A percentile compares a stretch with the other conserved stretches of the same genome.
These are phyloP conservation scores for Coemansia sp. DNA, from an alignment of 192 early-diverging fungal species.

Conservation along the genomic window DNA sequence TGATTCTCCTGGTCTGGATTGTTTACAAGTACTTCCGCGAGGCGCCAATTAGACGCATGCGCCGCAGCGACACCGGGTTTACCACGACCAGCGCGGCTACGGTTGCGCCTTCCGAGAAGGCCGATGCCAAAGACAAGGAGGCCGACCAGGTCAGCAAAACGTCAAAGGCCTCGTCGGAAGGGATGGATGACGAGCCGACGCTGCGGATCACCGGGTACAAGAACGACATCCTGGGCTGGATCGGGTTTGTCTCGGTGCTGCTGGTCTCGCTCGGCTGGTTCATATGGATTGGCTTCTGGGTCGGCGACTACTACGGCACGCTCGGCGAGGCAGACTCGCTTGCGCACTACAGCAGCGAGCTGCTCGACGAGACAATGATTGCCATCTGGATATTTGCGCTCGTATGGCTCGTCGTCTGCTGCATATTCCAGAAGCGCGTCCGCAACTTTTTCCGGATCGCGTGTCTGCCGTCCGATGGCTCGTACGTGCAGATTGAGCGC, in stretches of 20 bases:
- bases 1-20: slow-evolving; percentile 46
- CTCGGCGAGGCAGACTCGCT: slow-evolving; percentile 58
- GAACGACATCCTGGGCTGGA: slow-evolving; percentile 54
- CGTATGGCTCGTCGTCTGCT: slow-evolving; percentile 66
- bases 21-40: slow-evolving; percentile 44
- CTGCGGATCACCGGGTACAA: slow-evolving; percentile 56
- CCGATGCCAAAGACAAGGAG: slow-evolving; percentile 3
- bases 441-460: slow-evolving; percentile 74
- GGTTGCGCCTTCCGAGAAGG: slow-evolving; percentile 16
- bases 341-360: slow-evolving; percentile 56
- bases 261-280: slow-evolving; percentile 62
- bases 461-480: slow-evolving; percentile 46
- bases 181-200: not conserved
- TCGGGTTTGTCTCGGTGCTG: slow-evolving; percentile 53
- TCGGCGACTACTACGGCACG: slow-evolving; percentile 76
- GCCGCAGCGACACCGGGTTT: slow-evolving; percentile 24
- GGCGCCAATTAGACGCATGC: slow-evolving; percentile 12
- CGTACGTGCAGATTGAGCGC: slow-evolving; percentile 58
- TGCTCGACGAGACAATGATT: slow-evolving; percentile 64
- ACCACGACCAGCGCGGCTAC: slow-evolving; percentile 11
- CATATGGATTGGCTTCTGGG: slow-evolving; percentile 63
- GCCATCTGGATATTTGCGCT: slow-evolving; percentile 71
- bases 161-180: slow-evolving; percentile 1
- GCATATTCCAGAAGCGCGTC: slow-evolving; percentile 45
- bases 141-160: slow-evolving; percentile 4